A percentile compares a stretch with the other conserved stretches of the same genome.
These are phyloP conservation scores for Pochonia chlamydosporia DNA, from an alignment of 2,329 filamentous ascomycete genomes.

Conservation along the genomic window DNA sequence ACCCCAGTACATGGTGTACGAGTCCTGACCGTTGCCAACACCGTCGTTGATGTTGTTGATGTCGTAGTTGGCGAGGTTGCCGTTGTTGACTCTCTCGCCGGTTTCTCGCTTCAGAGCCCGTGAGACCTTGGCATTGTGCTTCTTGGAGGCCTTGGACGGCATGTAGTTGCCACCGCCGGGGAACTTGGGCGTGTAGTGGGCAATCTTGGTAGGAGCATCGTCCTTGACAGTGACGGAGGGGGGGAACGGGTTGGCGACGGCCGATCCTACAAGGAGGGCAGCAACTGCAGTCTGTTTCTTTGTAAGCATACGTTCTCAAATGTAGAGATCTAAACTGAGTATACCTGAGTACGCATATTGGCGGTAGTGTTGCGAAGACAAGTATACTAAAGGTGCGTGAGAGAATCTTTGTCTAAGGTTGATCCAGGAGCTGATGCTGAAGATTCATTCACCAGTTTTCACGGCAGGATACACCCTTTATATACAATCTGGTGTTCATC, in stretches of 20 bases:
- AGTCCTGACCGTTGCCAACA: conserved; percentile 16
- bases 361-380: neutral
- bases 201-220: neutral
- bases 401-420: no score
- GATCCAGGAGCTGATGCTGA: no score
- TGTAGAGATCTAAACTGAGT: neutral
- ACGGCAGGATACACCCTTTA: no score
- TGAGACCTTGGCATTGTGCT: neutral
- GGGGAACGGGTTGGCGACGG: neutral
- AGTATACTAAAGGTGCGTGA: no score
- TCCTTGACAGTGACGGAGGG: neutral
- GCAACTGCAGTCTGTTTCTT: neutral
- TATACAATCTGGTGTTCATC: no score
- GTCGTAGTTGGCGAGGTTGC: conserved; percentile 2
- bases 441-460: no score
- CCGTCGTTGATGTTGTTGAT: conserved; percentile 8
- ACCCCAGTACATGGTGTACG: conserved; percentile 24
- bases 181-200: neutral
- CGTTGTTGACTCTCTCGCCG: neutral
- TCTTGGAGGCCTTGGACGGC: neutral
- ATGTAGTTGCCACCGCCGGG: neutral
- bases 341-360: neutral
- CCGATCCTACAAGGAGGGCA: neutral
- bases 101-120: neutral
- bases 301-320: neutral